Conservation (phyloP, 345 rosid genomes). For the Cardamine chenopodiifolia region DNA sequence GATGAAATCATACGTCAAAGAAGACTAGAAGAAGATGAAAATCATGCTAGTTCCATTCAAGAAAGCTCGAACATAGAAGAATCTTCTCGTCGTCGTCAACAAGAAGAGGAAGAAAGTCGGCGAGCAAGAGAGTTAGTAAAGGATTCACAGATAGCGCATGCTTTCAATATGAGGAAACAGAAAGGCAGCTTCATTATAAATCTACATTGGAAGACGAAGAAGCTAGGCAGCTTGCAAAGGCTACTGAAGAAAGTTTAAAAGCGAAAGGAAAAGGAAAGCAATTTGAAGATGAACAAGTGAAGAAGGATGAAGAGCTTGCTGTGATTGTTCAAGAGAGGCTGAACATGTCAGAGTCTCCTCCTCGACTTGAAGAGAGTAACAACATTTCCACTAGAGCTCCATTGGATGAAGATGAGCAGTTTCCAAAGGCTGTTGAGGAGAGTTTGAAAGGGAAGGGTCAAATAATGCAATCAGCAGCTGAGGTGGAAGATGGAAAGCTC, state of each 20-base stretch:
- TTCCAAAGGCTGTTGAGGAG: slow-evolving; percentile 14
- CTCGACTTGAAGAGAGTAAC: slow-evolving; percentile 29
- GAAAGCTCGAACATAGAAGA: slow-evolving; percentile 1
- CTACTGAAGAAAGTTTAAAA: slow-evolving; percentile 33
- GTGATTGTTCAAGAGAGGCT: slow-evolving; percentile 71
- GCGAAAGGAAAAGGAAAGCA: slow-evolving; percentile 14
- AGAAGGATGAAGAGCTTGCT: slow-evolving; percentile 73
- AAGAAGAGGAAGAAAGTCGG: background rate
- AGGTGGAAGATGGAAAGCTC: slow-evolving; percentile 9
- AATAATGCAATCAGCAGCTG: background rate
- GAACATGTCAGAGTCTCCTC: slow-evolving; percentile 47
- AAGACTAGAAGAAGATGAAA: background rate
- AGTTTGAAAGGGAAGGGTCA: slow-evolving; percentile 45
- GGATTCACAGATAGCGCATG: slow-evolving; percentile 26
- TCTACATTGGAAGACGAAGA: slow-evolving; percentile 13
- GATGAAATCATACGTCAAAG: background rate
- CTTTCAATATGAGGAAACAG: slow-evolving; percentile 14
- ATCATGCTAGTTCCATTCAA: slow-evolving; percentile 11
- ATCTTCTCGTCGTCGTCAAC: slow-evolving; percentile 10
- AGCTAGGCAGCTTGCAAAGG: slow-evolving; percentile 25
- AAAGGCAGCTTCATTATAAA: background rate
- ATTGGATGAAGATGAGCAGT: background rate
- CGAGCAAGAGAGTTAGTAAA: slow-evolving; percentile 15
- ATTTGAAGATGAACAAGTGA: slow-evolving; percentile 51
- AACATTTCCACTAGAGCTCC: background rate